Evolutionary conservation across 768 basidiomycete genomes (phyloP), one percentile per base, ranked within the genome.

Genomic region (Leccinum disarticulatum): DNA sequence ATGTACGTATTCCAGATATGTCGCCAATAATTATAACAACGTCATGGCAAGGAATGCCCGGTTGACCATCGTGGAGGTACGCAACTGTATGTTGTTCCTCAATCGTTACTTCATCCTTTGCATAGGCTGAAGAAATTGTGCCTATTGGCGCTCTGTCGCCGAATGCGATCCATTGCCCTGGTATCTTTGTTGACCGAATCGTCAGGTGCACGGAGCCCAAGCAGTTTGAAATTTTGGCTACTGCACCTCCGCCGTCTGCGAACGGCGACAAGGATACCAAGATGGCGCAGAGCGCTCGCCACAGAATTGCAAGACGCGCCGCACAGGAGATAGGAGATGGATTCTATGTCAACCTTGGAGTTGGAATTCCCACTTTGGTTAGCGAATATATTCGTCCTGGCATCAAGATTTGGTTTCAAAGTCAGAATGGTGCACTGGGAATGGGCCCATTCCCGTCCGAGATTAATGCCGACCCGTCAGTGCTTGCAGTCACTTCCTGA

Each of bases 351-450:
- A 93, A 93, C 66, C 76, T 93, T 52, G 92, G 93, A 30, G 92
- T 95, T 64, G 93, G 93, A 28, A 95, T 95, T 85, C 93, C 93
- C 30, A 94, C 92, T 5, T 82, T 95, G 10, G 89, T 93, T 28
- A 90, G 92, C 0, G 90, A 91, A 67, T 85, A 88, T 72, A 72
- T 93, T 41, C 83, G 83, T 50, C 80, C 84, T 57, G 86, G 81
- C 52, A 83, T 92, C 25, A 81, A 80, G 51, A 91, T 93, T 30
- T 92, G 88, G 89, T 67, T 93, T 67, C 91, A 94, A 71, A 91
- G 89, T 70, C 91, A 93, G 79, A 93, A 93, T 62, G 92, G 92
- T 30, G 89, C 93, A 60, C 74, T 94, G 56, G 91, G 91, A 51
- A 90, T 88, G 90, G 89, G 88, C 1, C 91, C 91, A 9, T 92